Evolutionary conservation across 2,329 filamentous ascomycete species (phyloP).

Genomic region (Cryphonectria carpinicola): DNA sequence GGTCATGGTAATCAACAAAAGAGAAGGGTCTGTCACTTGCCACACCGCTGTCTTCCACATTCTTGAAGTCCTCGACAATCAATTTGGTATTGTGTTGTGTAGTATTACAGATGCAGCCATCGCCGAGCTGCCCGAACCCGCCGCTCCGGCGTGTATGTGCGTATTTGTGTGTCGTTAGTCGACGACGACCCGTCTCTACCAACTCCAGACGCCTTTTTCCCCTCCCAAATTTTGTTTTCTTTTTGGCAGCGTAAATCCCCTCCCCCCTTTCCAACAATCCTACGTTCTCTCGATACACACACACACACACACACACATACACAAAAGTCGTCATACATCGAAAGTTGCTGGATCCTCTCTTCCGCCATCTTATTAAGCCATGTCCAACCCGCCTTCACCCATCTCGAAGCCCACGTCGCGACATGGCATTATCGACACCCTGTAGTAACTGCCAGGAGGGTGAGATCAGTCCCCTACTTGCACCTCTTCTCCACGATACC

Average conservation of each 20-base stretch:
- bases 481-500: constrained; percentile 95
- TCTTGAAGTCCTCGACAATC: constrained; percentile 8
- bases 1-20: background rate
- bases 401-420: background rate
- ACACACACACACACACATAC: too few relatives aligned
- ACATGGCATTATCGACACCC: background rate
- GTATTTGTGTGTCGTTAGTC: constrained; percentile 17
- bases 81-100: constrained; percentile 12
- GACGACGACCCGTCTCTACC: constrained; percentile 19
- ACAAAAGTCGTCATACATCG: background rate
- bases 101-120: constrained; percentile 22
- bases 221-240: background rate
- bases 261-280: background rate
- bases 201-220: constrained; percentile 28
- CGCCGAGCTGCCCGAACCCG: constrained; percentile 13
- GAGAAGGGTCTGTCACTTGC: background rate
- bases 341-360: background rate
- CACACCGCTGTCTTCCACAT: background rate
- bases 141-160: background rate
- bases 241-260: constrained; percentile 9
- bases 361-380: background rate
- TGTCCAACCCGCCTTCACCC: background rate
- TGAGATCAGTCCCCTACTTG: constrained; percentile 59
- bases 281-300: background rate
- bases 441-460: background rate